Evolutionary conservation across 768 basidiomycete genomes (phyloP), one percentile per base, ranked within the genome.

Genomic region (Cystofilobasidium macerans): DNA sequence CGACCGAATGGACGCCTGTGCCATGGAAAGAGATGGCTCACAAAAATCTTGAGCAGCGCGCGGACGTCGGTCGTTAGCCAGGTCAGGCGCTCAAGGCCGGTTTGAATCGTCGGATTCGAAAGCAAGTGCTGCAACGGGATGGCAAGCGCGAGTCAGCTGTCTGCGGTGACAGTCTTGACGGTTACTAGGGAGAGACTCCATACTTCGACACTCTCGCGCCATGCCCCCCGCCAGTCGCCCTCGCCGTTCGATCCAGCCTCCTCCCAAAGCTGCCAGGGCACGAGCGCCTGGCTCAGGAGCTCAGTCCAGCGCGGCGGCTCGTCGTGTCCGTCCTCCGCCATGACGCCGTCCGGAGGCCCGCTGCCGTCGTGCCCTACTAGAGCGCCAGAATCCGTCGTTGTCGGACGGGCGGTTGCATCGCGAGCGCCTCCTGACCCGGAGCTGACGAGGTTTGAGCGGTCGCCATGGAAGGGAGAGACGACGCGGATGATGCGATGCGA

Each of bases 401-500:
- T 76, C 71, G 12, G 71, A 76, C 3, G 94, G 74, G 6, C 82
- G 72, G 0, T 71, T 72, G 68, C 78, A 16, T 82, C 73, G 22
- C 11, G 11, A 26, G 57, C 24, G 22, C n/a, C 80, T 85, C 87
- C 22, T 76, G 51, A 30, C 76, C 4, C 45, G 13, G n/a, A n/a
- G n/a, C n/a, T n/a, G n/a, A 24, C 22, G 4, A 78, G 75, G 0
- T 84, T 67, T 12, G 77, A 78, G 6, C 77, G 72, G 2, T 68
- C 57, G 20, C 61, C 62, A 32, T 62, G 45, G 20, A 68, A 47
- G 5, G 85, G 84, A 18, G 87, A 82, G 0, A 84, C 81, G 8
- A 89, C 85, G 56, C 89, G 83, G 64, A 93, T 80, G 71, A 90
- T 88, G 63, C 95, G 81, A 36, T 92, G 90, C 1, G 93, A 97